These are phyloP conservation scores for Cyclotella baltica DNA, from an alignment of 108 stramenopile species.

Conservation along the genomic window DNA sequence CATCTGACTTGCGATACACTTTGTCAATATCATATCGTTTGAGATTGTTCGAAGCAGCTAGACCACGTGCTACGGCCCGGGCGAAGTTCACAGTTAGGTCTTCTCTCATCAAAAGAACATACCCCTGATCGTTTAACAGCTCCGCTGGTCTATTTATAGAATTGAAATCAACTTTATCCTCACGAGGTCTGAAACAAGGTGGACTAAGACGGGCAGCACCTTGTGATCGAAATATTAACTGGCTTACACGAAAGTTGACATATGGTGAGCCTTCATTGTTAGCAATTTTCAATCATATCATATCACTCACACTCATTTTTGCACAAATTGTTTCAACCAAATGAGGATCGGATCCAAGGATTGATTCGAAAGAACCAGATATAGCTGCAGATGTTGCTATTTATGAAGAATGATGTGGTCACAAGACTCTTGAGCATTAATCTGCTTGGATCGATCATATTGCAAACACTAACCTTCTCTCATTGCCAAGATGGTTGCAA, in stretches of 20 bases:
- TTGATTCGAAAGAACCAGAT: slow-evolving; percentile 19
- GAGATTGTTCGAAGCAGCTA: slow-evolving; percentile 62
- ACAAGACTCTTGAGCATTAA: not conserved
- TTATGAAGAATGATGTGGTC: too few relatives aligned
- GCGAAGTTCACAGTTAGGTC: slow-evolving; percentile 80
- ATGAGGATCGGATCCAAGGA: slow-evolving; percentile 75
- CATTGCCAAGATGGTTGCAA: slow-evolving; percentile 71
- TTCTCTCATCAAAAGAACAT: slow-evolving; percentile 44
- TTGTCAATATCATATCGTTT: slow-evolving; percentile 79
- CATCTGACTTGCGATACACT: slow-evolving; percentile 70
- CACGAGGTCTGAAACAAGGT: slow-evolving; percentile 71
- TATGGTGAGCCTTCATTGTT: too few relatives aligned
- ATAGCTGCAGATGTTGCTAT: slow-evolving; percentile 11
- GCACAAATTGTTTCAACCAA: slow-evolving; percentile 62
- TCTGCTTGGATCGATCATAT: not conserved
- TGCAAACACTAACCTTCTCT: slow-evolving; percentile 53
- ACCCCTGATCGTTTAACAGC: slow-evolving; percentile 67
- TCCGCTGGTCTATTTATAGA: slow-evolving; percentile 68
- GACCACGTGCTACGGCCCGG: slow-evolving; percentile 76
- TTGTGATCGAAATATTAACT: slow-evolving; percentile 67
- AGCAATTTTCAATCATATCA: too few relatives aligned
- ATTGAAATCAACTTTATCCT: slow-evolving; percentile 22
- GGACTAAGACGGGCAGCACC: slow-evolving; percentile 71
- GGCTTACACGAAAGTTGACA: too few relatives aligned
- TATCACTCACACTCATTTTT: slow-evolving; percentile 27